Conservation (phyloP, 2,329 filamentous ascomycete species). For the Ceratocystis variospora region DNA sequence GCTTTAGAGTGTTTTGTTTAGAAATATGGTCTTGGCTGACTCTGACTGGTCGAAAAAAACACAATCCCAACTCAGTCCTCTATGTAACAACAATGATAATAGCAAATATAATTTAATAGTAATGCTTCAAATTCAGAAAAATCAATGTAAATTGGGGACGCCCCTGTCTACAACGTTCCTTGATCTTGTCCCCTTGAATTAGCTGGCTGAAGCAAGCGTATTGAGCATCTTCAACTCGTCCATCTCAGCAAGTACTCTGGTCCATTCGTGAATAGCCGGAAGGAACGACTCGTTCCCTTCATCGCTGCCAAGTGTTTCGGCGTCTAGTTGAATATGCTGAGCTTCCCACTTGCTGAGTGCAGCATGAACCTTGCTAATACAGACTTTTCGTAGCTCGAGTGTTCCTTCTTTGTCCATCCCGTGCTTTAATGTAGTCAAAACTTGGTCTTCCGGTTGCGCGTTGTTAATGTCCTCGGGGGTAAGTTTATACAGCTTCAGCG, state of each 20-base stretch:
- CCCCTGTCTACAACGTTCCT: neutral
- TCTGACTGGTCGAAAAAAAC: neutral
- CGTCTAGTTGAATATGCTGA: slow-evolving; percentile 34
- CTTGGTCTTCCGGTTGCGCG: neutral
- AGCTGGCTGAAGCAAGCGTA: neutral
- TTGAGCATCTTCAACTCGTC: slow-evolving; percentile 24
- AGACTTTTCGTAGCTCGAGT: neutral
- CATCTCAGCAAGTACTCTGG: slow-evolving; percentile 54
- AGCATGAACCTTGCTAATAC: neutral
- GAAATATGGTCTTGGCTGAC: neutral
- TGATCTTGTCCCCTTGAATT: neutral
- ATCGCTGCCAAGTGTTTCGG: slow-evolving; percentile 39
- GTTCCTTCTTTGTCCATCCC: neutral
- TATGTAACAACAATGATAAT: neutral
- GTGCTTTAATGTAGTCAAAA: neutral
- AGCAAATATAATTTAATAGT: neutral
- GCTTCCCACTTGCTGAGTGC: slow-evolving; percentile 32
- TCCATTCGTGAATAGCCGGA: slow-evolving; percentile 53
- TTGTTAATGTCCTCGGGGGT: neutral
- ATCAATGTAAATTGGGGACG: neutral
- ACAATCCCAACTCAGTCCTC: slow-evolving; percentile 5
- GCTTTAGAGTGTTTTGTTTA: neutral
- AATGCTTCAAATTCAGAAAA: slow-evolving; percentile 22
- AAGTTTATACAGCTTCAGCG: slow-evolving; percentile 6
- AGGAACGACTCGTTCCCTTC: slow-evolving; percentile 54